phyloP scores from a whole-genome alignment of 306 rosid genomes.

The Corylus heterophylla region DNA sequence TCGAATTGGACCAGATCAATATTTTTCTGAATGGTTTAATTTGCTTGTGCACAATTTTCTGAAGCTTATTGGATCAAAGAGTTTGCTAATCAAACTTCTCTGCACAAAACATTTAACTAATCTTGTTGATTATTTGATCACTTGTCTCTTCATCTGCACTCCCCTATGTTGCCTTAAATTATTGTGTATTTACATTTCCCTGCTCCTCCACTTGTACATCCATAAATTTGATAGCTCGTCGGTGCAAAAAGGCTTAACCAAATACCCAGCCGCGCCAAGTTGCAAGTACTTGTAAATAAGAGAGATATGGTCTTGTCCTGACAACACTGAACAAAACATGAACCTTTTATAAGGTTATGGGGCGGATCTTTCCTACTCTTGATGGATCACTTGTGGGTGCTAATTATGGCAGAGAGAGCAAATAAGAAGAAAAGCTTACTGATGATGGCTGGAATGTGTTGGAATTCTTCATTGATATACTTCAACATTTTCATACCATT shows the following conservation, averaged over 20 bases:
- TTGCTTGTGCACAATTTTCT: background rate
- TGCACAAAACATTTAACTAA: background rate
- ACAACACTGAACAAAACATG: conserved; percentile 16
- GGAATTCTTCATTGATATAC: conserved; percentile 17
- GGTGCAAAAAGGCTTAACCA: conserved; percentile 26
- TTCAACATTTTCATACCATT: conserved; percentile 21
- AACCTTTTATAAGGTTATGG: background rate
- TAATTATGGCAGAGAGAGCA: background rate
- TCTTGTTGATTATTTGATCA: background rate
- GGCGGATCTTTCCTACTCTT: too few species aligned
- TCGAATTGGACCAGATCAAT: background rate
- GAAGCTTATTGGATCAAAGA: background rate
- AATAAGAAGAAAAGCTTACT: conserved; percentile 8
- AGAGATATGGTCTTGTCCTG: conserved; percentile 13
- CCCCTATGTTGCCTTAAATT: background rate
- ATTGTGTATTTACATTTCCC: background rate
- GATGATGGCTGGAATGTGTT: conserved; percentile 23
- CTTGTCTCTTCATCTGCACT: background rate
- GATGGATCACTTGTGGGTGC: background rate
- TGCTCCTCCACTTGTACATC: conserved; percentile 18
- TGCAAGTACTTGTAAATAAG: conserved; percentile 21
- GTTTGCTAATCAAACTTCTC: background rate
- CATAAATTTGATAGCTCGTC: conserved; percentile 16
- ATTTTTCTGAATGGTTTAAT: too few species aligned
- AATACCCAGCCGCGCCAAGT: conserved; percentile 23